These are phyloP conservation scores for Pseudocercospora pini-densiflorae DNA, from an alignment of 2,329 filamentous ascomycete genomes.

Conservation along the genomic window DNA sequence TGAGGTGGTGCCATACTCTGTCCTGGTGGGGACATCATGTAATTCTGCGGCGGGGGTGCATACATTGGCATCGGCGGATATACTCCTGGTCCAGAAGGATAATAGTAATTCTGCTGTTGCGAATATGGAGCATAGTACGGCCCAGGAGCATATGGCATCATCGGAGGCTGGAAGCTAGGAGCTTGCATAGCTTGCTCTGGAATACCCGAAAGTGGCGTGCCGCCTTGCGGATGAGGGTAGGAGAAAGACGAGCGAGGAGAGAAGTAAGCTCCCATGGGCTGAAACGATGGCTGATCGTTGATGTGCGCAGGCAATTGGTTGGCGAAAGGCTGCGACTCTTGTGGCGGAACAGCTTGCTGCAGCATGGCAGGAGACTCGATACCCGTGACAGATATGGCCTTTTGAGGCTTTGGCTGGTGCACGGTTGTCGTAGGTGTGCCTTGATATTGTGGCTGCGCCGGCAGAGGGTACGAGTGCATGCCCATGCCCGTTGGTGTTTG, in stretches of 20 bases:
- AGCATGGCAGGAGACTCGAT: constrained; percentile 81
- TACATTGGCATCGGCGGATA: constrained; percentile 40
- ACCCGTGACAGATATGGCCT: constrained; percentile 87
- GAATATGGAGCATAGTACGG: constrained; percentile 60
- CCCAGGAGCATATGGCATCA: constrained; percentile 62
- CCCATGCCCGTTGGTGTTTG: constrained; percentile 56
- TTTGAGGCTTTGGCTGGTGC: constrained; percentile 94
- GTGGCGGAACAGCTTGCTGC: constrained; percentile 53
- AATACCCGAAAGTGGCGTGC: constrained; percentile 87
- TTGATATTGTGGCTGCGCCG: constrained; percentile 62
- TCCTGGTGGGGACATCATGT: constrained; percentile 41
- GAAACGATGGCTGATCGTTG: constrained; percentile 58
- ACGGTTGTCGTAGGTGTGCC: constrained; percentile 72
- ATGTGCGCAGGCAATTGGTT: constrained; percentile 87
- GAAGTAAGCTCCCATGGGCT: constrained; percentile 52
- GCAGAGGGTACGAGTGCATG: constrained; percentile 57
- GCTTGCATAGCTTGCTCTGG: constrained; percentile 92
- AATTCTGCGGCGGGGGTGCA: constrained; percentile 35
- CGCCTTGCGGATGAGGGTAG: constrained; percentile 72
- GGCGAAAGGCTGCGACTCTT: constrained; percentile 85
- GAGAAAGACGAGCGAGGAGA: constrained; percentile 55
- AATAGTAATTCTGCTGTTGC: constrained; percentile 63
- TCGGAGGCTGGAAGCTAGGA: constrained; percentile 77
- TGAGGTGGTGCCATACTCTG: constrained; percentile 35
- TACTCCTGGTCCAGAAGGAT: constrained; percentile 52